Conservation (phyloP, 805 yeast species). For the Huiozyma naganishii region DNA sequence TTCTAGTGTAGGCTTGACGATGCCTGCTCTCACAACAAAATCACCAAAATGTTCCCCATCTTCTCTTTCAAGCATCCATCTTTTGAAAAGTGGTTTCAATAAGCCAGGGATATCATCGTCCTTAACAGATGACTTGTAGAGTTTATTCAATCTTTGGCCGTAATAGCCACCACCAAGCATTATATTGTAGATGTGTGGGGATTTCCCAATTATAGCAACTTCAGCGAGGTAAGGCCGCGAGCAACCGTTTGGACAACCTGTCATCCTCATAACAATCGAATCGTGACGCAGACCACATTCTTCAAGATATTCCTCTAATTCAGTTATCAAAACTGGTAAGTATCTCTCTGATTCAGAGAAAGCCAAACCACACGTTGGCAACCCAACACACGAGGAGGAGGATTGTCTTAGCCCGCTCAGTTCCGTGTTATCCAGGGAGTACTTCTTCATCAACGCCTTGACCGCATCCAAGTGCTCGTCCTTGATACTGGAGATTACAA, state of each 20-base stretch:
- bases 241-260: slow-evolving; percentile 98
- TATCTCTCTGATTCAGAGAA: slow-evolving; percentile 95
- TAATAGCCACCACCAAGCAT: slow-evolving; percentile 93
- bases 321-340: slow-evolving; percentile 69
- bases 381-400: slow-evolving; percentile 94
- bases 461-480: slow-evolving; percentile 56
- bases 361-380: slow-evolving; percentile 97
- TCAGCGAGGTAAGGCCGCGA: slow-evolving; percentile 98
- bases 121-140: slow-evolving; percentile 76
- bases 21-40: slow-evolving; percentile 73
- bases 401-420: slow-evolving; percentile 79
- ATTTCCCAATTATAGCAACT: slow-evolving; percentile 90
- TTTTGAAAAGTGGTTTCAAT: slow-evolving; percentile 77
- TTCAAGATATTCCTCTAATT: slow-evolving; percentile 78
- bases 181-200: slow-evolving; percentile 84
- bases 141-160: slow-evolving; percentile 86
- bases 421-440: slow-evolving; percentile 73
- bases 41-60: slow-evolving; percentile 96
- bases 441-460: slow-evolving; percentile 54
- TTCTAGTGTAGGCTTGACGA: slow-evolving; percentile 77
- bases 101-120: slow-evolving; percentile 77
- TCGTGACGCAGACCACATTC: slow-evolving; percentile 91
- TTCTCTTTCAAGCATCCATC: slow-evolving; percentile 85
- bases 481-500: slow-evolving; percentile 60
- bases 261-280: slow-evolving; percentile 93